Conservation (phyloP, 2,329 filamentous ascomycete genomes). For the Talaromyces sp. region DNA sequence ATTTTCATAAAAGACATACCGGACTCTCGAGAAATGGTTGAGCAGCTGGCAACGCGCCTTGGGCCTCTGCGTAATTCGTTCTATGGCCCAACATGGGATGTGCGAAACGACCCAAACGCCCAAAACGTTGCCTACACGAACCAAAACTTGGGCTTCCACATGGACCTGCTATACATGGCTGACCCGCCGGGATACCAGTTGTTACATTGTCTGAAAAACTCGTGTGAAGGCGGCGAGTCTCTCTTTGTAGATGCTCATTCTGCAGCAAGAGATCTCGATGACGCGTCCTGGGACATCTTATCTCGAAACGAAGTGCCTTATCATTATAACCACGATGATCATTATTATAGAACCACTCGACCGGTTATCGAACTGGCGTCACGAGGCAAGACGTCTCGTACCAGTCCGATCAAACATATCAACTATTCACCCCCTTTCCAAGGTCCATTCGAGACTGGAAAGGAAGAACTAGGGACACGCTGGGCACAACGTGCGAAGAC, state of each 20-base stretch:
- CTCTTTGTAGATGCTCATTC: slow-evolving; percentile 74
- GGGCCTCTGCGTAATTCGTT: slow-evolving; percentile 80
- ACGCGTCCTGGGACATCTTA: slow-evolving; percentile 31
- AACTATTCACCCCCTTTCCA: slow-evolving; percentile 83
- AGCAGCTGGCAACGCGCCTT: slow-evolving; percentile 64
- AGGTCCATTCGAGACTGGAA: slow-evolving; percentile 40
- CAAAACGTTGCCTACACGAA: slow-evolving; percentile 92
- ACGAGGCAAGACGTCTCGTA: not conserved
- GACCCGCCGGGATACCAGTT: slow-evolving; percentile 78
- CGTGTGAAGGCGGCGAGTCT: slow-evolving; percentile 73
- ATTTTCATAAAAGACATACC: slow-evolving; percentile 74
- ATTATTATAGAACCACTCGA: slow-evolving; percentile 57
- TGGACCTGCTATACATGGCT: slow-evolving; percentile 84
- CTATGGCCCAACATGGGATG: slow-evolving; percentile 88
- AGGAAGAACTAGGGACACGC: not conserved
- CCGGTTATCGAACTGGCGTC: slow-evolving; percentile 48
- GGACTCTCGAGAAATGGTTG: slow-evolving; percentile 59
- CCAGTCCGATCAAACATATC: slow-evolving; percentile 37
- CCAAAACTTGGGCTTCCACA: slow-evolving; percentile 77
- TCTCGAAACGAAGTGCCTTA: slow-evolving; percentile 49
- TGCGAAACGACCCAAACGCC: slow-evolving; percentile 71
- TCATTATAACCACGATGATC: slow-evolving; percentile 62
- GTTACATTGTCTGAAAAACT: slow-evolving; percentile 82
- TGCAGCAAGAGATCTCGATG: slow-evolving; percentile 43
- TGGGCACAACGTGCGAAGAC: slow-evolving; percentile 21